Conservation (phyloP, 257 asterid species). For the Parsonsia alboflavescens region DNA sequence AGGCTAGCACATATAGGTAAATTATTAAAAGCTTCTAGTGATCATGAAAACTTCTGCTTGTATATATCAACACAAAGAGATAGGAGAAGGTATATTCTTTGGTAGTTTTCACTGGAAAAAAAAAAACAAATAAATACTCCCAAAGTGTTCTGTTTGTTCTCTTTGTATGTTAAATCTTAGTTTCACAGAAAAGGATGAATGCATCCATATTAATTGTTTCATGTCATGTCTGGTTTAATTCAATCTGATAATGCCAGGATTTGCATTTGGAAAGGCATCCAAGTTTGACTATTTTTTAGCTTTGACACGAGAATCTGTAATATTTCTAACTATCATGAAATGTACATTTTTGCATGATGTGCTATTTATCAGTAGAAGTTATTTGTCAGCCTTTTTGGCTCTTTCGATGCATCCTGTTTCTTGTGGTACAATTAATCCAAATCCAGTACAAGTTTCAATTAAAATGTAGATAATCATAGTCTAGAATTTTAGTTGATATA, state of each 20-base stretch:
- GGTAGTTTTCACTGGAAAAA: not conserved
- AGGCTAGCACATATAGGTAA: constrained; percentile 68
- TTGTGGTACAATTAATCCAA: not conserved
- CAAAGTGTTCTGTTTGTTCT: not conserved
- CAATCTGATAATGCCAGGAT: not conserved
- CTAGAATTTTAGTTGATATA: not conserved
- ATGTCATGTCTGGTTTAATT: not conserved
- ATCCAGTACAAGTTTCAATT: not conserved
- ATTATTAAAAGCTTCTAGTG: not conserved
- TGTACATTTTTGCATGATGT: not conserved
- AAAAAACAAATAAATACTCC: not conserved
- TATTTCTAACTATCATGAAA: not conserved
- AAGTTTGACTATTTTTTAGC: not conserved
- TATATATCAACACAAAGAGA: not conserved
- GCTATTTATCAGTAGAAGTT: not conserved
- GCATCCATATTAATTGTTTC: not conserved
- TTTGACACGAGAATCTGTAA: not conserved
- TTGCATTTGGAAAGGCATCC: not conserved
- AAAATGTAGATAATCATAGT: not conserved
- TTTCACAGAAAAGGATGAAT: not conserved
- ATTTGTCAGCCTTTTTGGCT: not conserved
- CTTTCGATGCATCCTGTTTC: not conserved
- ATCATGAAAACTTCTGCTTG: not conserved
- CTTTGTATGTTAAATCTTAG: not conserved
- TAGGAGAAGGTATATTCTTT: not conserved